These are phyloP conservation scores for Chlamydomonas eustigma DNA, from an alignment of 139 green algal species.

Conservation along the genomic window DNA sequence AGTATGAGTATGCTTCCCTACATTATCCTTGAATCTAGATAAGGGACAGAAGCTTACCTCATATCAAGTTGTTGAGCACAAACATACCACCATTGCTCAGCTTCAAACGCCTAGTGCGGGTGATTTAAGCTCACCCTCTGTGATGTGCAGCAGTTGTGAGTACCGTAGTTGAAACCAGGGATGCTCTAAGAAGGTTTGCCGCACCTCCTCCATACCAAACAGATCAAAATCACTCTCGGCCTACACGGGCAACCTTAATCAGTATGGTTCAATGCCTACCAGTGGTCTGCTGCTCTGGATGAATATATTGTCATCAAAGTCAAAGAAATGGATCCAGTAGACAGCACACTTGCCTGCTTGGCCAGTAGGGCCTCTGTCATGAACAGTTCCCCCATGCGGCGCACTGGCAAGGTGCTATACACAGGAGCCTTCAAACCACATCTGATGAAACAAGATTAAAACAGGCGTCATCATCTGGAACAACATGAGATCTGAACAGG, in stretches of 20 bases:
- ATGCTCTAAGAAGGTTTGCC: slow-evolving; percentile 63
- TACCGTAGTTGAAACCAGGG: slow-evolving; percentile 48
- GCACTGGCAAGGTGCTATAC: slow-evolving; percentile 72
- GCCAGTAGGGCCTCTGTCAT: slow-evolving; percentile 71
- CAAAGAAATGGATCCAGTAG: slow-evolving; percentile 5
- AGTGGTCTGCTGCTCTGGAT: background rate
- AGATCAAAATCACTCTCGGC: slow-evolving; percentile 56
- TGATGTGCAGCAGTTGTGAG: slow-evolving; percentile 54
- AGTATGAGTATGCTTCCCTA: no score
- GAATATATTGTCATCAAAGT: background rate
- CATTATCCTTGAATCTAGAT: no score
- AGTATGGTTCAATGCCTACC: no score
- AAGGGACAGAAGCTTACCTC: no score
- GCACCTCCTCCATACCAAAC: slow-evolving; percentile 78
- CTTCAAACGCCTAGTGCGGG: no score
- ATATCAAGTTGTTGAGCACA: no score
- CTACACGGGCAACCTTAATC: no score
- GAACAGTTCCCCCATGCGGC: slow-evolving; percentile 83
- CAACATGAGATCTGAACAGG: no score
- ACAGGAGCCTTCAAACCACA: slow-evolving; percentile 59
- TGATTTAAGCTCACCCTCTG: background rate
- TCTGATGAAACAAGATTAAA: no score
- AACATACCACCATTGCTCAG: no score
- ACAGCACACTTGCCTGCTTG: slow-evolving; percentile 33
- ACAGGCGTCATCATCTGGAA: no score